Evolutionary conservation across 345 rosid species (phyloP).

Genomic region (Aquilaria sinensis): DNA sequence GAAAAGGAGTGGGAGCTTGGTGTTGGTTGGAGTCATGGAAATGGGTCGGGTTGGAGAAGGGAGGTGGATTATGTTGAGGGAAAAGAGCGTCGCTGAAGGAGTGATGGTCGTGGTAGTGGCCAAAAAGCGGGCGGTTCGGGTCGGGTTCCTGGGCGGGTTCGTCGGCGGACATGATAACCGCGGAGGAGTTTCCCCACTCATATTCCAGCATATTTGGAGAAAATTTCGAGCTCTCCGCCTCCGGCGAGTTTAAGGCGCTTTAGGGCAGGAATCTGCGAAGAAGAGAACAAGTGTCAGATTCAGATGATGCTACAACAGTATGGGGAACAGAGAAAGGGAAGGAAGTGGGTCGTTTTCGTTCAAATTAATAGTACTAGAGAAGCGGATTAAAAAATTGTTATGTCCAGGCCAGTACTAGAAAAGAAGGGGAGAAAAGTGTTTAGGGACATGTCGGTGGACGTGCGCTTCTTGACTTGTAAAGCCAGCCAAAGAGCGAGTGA

Average conservation of each 20-base stretch:
- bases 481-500: too few relatives aligned
- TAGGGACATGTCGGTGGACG: too few relatives aligned
- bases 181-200: constrained; percentile 75
- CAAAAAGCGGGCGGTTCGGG: constrained; percentile 48
- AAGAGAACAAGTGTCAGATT: too few relatives aligned
- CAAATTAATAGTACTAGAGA: too few relatives aligned
- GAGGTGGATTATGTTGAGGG: constrained; percentile 21
- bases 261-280: too few relatives aligned
- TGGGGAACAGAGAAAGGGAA: too few relatives aligned
- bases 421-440: too few relatives aligned
- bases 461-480: too few relatives aligned
- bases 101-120: constrained; percentile 28
- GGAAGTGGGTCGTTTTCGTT: too few relatives aligned
- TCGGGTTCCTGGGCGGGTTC: constrained; percentile 35
- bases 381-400: too few relatives aligned
- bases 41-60: constrained; percentile 21
- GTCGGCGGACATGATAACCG: constrained; percentile 38
- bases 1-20: constrained; percentile 25
- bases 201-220: constrained; percentile 60
- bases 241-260: constrained; percentile 15
- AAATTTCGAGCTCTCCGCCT: not conserved
- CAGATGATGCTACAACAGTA: too few relatives aligned
- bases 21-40: constrained; percentile 23
- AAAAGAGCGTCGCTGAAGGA: constrained; percentile 26
- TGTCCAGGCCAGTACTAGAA: too few relatives aligned